Evolutionary conservation across 805 yeast genomes (phyloP).

Genomic region (Ogataea dorogensis): DNA sequence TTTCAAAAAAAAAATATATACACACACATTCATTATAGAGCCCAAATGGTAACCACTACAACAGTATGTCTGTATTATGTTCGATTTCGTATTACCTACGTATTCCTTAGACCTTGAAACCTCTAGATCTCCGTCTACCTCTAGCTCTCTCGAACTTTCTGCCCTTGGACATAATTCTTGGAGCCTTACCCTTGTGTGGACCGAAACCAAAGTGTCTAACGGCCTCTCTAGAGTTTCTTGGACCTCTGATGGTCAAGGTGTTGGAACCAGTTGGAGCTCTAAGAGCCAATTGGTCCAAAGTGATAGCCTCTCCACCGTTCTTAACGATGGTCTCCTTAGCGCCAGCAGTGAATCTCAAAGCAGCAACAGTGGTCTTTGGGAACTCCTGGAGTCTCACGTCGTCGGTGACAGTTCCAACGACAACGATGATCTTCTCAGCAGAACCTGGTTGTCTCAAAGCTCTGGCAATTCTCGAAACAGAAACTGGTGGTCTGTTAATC

Average conservation of each 20-base stretch:
- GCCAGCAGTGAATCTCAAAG: constrained; percentile 98
- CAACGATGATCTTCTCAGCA: constrained; percentile 89
- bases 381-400: constrained; percentile 90
- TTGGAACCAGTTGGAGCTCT: constrained; percentile 99
- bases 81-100: constrained; percentile 10
- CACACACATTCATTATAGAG: no score
- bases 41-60: neutral
- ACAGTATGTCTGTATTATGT: constrained; percentile 1
- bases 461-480: constrained; percentile 86
- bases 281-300: constrained; percentile 98
- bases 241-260: constrained; percentile 98
- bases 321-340: constrained; percentile 96
- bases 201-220: constrained; percentile 99
- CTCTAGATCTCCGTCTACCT: constrained; percentile 99
- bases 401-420: constrained; percentile 99
- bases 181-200: constrained; percentile 99
- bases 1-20: constrained; percentile 5
- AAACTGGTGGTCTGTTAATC: constrained; percentile 99
- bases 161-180: constrained; percentile 95
- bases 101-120: constrained; percentile 93
- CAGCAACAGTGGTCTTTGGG: constrained; percentile 98
- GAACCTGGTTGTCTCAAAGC: constrained; percentile 82
- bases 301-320: constrained; percentile 99
- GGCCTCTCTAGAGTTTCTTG: constrained; percentile 98
- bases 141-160: constrained; percentile 99